phyloP scores from a whole-genome alignment of 345 rosid species.

The Populus alba region DNA sequence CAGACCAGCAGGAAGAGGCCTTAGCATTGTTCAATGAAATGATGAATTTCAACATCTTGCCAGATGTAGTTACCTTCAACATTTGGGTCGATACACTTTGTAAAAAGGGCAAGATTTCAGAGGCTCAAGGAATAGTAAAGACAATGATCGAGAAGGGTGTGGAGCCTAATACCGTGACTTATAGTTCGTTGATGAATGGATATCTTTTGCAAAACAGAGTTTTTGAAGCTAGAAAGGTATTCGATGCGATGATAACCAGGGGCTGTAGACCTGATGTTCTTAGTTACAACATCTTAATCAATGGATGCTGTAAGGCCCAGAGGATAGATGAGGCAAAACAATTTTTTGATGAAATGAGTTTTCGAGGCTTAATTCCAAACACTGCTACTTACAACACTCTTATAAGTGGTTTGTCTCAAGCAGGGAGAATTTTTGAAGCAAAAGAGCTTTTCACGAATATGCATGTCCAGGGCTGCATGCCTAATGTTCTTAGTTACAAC shows the following conservation, averaged over 20 bases:
- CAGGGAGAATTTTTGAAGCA: neutral
- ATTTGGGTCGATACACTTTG: neutral
- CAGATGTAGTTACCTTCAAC: neutral
- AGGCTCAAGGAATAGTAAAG: neutral
- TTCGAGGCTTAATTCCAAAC: neutral
- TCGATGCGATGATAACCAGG: neutral
- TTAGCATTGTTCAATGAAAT: neutral
- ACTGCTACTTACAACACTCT: neutral
- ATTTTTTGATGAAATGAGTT: neutral
- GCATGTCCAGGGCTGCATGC: too few species aligned
- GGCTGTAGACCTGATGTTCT: neutral
- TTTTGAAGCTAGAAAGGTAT: neutral
- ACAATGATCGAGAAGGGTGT: constrained; percentile 3
- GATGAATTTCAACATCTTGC: neutral
- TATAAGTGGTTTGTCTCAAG: neutral
- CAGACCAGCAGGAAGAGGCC: neutral
- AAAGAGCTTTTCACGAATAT: neutral
- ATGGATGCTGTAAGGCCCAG: neutral
- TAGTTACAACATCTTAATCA: too few species aligned
- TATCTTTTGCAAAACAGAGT: neutral
- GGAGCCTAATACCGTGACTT: neutral
- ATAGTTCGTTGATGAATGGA: neutral
- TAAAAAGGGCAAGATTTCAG: neutral
- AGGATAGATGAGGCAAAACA: neutral
- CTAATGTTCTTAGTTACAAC: too few species aligned